Conservation (phyloP, 75 land plant genomes). For the Sequoiadendron giganteum region DNA sequence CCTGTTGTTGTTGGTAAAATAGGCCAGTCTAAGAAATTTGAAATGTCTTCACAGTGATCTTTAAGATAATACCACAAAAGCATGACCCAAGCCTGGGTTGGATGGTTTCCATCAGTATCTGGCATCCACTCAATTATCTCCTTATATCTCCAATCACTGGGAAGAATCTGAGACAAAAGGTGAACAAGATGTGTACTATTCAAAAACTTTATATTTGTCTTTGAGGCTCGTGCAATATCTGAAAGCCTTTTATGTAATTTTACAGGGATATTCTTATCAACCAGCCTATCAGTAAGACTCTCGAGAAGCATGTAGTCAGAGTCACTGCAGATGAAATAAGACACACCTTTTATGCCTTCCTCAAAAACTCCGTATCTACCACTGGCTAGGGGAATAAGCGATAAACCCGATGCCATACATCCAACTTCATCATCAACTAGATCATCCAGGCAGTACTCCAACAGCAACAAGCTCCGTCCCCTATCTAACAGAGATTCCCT, state of each 20-base stretch:
- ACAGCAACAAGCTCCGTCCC: conserved; percentile 40
- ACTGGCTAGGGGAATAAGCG: conserved; percentile 78
- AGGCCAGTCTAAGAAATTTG: conserved; percentile 70
- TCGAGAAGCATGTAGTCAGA: conserved; percentile 56
- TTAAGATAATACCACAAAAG: conserved; percentile 75
- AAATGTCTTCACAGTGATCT: conserved; percentile 46
- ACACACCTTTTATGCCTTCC: conserved; percentile 23
- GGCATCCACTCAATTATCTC: conserved; percentile 67
- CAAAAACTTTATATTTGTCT: conserved; percentile 49
- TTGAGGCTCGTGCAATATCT: conserved; percentile 56
- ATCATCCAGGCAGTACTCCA: conserved; percentile 89
- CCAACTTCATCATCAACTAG: conserved; percentile 77
- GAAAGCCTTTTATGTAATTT: conserved; percentile 50
- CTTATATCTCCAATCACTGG: conserved; percentile 73
- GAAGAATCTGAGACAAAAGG: conserved; percentile 58
- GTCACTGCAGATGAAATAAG: conserved; percentile 69
- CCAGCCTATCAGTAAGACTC: conserved; percentile 44
- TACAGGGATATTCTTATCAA: conserved; percentile 54
- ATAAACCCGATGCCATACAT: conserved; percentile 38
- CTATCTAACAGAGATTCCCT: conserved; percentile 22
- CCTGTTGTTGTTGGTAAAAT: conserved; percentile 74
- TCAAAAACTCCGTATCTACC: conserved; percentile 62
- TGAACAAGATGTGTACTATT: conserved; percentile 37
- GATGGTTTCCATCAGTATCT: conserved; percentile 28
- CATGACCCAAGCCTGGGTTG: conserved; percentile 56